phyloP scores from a whole-genome alignment of 345 rosid genomes.

The Populus davidiana region DNA sequence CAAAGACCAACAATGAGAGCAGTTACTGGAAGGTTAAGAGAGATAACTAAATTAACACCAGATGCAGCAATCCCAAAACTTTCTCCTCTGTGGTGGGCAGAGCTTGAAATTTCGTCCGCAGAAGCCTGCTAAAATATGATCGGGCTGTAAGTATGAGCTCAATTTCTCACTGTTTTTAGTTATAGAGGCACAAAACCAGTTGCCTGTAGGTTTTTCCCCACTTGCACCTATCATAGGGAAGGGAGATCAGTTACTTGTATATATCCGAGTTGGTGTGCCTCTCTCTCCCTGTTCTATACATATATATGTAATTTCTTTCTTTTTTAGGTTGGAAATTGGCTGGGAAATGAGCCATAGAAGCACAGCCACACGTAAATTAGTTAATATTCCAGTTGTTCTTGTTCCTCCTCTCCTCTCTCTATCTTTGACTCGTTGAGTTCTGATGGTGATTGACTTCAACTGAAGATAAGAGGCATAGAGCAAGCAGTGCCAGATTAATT shows the following conservation, averaged over 20 bases:
- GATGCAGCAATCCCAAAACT: constrained; percentile 67
- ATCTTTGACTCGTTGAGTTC: neutral
- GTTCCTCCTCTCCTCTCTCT: neutral
- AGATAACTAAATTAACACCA: constrained; percentile 64
- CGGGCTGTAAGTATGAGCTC: constrained; percentile 9
- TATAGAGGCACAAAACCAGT: neutral
- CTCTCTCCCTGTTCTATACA: neutral
- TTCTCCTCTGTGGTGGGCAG: constrained; percentile 97
- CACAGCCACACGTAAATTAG: neutral
- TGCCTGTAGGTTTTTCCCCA: neutral
- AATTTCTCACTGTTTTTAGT: neutral
- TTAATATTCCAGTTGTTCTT: neutral
- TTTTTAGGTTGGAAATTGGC: neutral
- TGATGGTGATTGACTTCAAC: neutral
- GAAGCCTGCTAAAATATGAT: neutral
- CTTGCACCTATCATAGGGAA: neutral
- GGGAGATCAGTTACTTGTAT: constrained; percentile 10
- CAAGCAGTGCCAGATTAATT: neutral
- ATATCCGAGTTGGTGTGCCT: neutral
- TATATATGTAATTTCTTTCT: neutral
- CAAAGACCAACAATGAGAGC: constrained; percentile 60
- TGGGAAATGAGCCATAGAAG: constrained; percentile 1
- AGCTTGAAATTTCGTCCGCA: constrained; percentile 56
- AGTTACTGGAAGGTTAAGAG: constrained; percentile 53
- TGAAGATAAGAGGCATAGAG: neutral